phyloP scores from a whole-genome alignment of 164 flowering plant species.

The Akebia trifoliata region DNA sequence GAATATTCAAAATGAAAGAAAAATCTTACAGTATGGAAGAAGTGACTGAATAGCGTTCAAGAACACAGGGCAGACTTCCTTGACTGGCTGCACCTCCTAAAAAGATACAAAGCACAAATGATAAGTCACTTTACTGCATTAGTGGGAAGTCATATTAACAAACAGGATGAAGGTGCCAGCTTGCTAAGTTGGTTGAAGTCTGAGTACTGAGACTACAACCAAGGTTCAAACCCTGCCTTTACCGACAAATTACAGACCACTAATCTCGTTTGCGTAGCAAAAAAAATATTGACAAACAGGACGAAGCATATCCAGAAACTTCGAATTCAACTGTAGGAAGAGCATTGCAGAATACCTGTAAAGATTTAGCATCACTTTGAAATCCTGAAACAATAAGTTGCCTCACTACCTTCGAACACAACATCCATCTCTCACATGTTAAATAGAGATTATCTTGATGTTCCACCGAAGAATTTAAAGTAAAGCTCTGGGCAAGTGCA shows the following conservation, averaged over 20 bases:
- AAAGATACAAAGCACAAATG: slow-evolving; percentile 9
- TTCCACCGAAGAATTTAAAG: slow-evolving; percentile 37
- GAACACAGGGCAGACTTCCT: slow-evolving; percentile 78
- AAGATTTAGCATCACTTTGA: slow-evolving; percentile 67
- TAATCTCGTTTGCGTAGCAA: no score
- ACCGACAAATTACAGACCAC: no score
- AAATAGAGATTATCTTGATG: slow-evolving; percentile 65
- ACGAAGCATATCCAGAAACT: background rate
- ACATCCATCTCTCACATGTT: slow-evolving; percentile 86
- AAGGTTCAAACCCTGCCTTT: no score
- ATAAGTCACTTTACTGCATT: background rate
- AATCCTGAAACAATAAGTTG: slow-evolving; percentile 76
- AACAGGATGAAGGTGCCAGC: background rate
- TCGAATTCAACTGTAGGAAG: background rate
- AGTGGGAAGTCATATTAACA: background rate
- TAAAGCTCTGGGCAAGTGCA: slow-evolving; percentile 39
- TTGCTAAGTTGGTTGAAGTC: no score
- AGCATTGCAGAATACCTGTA: slow-evolving; percentile 53
- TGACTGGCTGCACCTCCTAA: slow-evolving; percentile 81
- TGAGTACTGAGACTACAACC: no score
- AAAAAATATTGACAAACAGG: no score
- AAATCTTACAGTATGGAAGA: slow-evolving; percentile 77
- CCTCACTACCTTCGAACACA: slow-evolving; percentile 74
- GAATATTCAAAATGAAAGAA: background rate
- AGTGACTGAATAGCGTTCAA: slow-evolving; percentile 74